Base-by-base conservation (phyloP, 225 moss, liverwort and hornwort genomes). In the Lunularia cruciata region DNA sequence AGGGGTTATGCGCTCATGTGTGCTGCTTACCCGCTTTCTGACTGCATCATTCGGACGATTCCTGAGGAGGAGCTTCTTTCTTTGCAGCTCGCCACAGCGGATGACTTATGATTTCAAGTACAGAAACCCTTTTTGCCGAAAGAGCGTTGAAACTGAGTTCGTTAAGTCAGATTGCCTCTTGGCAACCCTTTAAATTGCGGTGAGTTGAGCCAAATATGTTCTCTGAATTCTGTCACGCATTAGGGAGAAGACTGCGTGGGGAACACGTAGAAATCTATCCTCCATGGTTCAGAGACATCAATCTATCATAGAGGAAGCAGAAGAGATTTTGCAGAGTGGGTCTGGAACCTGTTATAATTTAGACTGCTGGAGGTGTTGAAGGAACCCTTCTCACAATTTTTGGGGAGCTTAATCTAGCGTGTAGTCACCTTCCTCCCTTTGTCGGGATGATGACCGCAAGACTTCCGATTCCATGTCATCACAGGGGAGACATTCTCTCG, bases 1-100 rank as follows among this genome's bases (percentile, higher is more conserved):
- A 38, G 79, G 65, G 98, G 98, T 0, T 98, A 93, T 59, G 85
- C 93, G 10, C 91, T 98, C 58, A 91, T 98, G 98, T 98, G 98
- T 71, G 92, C 88, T 32, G 84, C 98, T 11, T 83, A 84, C 67
- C 98, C 98, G 47, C 80, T 73, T 71, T 86, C 90, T 15, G 88
- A 93, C 69, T 98, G 98, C 84, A 78, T 4, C 68, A 88, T 98
- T 37, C 86, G 88, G 54, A 77, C 89, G 51, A 98, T 98, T 78
- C 98, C 93, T 2, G 98, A 98, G 72, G 98, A 98, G 57, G 91
- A 98, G 69, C 87, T 98, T 0, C 81, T 98, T 1, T 76, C 85
- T 65, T 43, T 93, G 47, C 98, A 98, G 85, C 93, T 98, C 23
- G 98, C 86, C 74, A 98, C 93, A 19, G 87, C 92, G 46, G 82